Base-by-base conservation (phyloP, 805 yeast species). In the Saturnispora diversa region DNA sequence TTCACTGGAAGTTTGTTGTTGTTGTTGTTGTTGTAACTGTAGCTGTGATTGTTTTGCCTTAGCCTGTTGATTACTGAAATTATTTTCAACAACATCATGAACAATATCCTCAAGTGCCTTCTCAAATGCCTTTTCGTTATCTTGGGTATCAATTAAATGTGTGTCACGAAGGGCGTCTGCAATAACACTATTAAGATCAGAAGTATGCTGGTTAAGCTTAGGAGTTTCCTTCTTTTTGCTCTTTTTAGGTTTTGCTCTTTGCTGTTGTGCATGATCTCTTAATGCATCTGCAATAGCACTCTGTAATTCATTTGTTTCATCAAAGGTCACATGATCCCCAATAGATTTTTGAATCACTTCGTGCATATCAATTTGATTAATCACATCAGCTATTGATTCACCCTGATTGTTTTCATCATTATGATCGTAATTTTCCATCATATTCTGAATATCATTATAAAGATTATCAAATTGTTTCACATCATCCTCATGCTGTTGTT, bases 81-180 rank as follows among this genome's bases (percentile, higher is more conserved):
- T 46, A 29, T 46, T 42, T 23, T 70, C 69, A 21, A 74, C 76
- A 16, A 73, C 81, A 49, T 64, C 71, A 45, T 70, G 67, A 13
- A 75, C 79, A 61, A 74, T 70, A 44, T 71, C 74, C 3, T 74
- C 77, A 27, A 76, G 51, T 0, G 79, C 80, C 37, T 66, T 69
- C 38, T 75, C 71, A 37, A 73, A 63, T 3, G 65, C 70, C 42
- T 65, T 65, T 17, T 55, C 57, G 19, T 46, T 50, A 8, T 7
- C 21, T 22, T 20, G 23, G 15, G 35, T 26, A 12, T 40, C 41
- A 21, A 32, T 21, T 1, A 39, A 20, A n/a, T 34, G 37, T 3
- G 40, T 33, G 11, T 46, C 50, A 25, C 42, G 43, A 16, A 55
- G 35, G 3, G 57, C 59, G 32, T 53, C 53, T 6, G 48, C 47